These are phyloP conservation scores for Trichoderma pleuroti DNA, from an alignment of 2,329 filamentous ascomycete genomes.

Conservation along the genomic window DNA sequence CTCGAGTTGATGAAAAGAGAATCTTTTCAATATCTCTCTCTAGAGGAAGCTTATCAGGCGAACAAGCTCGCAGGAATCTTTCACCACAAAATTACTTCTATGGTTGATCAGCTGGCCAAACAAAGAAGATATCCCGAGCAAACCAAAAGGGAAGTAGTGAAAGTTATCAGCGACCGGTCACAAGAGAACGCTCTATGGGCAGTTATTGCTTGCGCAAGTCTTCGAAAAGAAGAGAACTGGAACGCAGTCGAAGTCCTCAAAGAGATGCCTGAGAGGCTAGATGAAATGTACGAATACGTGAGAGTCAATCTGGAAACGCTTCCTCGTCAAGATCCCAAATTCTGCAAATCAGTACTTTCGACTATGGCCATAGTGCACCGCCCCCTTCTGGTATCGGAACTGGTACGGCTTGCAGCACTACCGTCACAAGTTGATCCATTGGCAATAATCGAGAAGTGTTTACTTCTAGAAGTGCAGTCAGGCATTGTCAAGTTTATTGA, in stretches of 20 bases:
- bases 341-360: background rate
- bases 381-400: background rate
- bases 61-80: background rate
- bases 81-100: background rate
- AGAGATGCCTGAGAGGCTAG: background rate
- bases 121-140: background rate
- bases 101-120: background rate
- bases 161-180: background rate
- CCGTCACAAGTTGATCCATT: background rate
- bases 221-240: background rate
- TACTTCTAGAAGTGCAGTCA: background rate
- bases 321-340: too few relatives aligned
- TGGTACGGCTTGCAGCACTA: background rate
- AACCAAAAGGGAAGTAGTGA: background rate
- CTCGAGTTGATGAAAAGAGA: rapidly evolving
- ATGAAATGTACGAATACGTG: background rate
- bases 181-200: background rate
- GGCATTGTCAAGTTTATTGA: background rate
- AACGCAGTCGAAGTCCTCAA: background rate
- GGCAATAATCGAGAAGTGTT: background rate
- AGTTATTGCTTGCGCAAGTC: background rate
- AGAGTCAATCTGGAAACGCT: too few relatives aligned
- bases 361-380: background rate
- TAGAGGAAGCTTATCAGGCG: background rate
- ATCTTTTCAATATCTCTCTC: background rate